Evolutionary conservation across 495 filamentous ascomycete genomes (phyloP), one percentile per base, ranked within the genome.

Genomic region (Aspergillus panamensis): DNA sequence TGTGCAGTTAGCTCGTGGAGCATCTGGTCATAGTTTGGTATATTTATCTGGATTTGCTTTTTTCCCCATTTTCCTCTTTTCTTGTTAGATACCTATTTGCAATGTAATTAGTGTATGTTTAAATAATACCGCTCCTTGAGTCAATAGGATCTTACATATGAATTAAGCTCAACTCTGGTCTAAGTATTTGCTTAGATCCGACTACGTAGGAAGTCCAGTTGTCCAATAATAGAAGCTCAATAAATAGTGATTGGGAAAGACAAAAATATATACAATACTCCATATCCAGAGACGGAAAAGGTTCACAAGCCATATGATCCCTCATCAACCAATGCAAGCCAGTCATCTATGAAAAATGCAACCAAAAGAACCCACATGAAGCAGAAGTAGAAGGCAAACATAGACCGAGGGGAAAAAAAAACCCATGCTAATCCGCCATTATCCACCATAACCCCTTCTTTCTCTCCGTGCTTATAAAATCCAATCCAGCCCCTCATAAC

Each of bases 71-170:
- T 25, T 55, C 13, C 33, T 49, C 56, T 56, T 5, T 58, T 59
- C 50, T 61, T 63, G 63, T 65, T 68, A 73, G 72, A 75, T 77
- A 77, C 71, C 73, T 76, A 69, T 68, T 62, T 65, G 61, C 57
- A 53, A 66, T 73, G 69, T 75, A 75, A 55, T 64, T 70, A 70
- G 52, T 62, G 40, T 48, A 55, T 39, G 29, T 45, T 53, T 31
- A 39, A 48, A 29, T 35, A 44, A 53, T 49, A 45, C 2, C 29
- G 7, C 6, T 25, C 29, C 19, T 17, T 45, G 42, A 45, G 6
- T 45, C 9, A 45, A 21, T 20, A 45, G 42, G 42, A 45, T 45
- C 42, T 44, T 16, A 9, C 19, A 20, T 45, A 45, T 45, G 35
- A 25, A 25, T 25, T 25, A 25, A 25, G 5, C 25, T 5, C 25